These are phyloP conservation scores for Kokia cookei DNA, from an alignment of 441 rosid genomes.

Conservation along the genomic window DNA sequence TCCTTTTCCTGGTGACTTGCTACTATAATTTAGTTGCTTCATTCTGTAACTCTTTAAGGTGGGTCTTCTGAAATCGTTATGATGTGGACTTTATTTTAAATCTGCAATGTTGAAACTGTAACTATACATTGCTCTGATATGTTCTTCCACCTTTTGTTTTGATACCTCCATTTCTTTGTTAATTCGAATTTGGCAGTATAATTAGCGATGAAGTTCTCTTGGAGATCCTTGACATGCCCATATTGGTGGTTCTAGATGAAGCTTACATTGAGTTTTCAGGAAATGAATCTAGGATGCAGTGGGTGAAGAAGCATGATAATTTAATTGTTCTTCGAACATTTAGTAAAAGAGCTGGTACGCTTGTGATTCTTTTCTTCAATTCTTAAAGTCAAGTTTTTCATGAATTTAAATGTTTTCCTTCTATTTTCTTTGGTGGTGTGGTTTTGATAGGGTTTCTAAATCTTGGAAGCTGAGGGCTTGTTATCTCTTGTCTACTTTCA, in stretches of 20 bases:
- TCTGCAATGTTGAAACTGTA: neutral
- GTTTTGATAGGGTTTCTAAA: neutral
- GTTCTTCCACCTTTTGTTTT: neutral
- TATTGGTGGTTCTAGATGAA: constrained; percentile 91
- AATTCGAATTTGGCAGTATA: constrained; percentile 33
- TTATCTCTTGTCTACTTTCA: neutral
- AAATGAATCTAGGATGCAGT: constrained; percentile 72
- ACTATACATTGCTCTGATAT: neutral
- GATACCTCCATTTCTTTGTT: neutral
- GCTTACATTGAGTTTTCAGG: constrained; percentile 95
- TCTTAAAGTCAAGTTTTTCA: neutral
- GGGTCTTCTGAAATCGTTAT: neutral
- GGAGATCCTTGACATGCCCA: constrained; percentile 73
- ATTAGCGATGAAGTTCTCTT: constrained; percentile 77
- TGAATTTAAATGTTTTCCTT: neutral
- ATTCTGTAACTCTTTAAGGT: neutral
- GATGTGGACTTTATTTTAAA: neutral
- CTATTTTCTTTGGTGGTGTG: neutral
- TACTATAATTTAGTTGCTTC: neutral
- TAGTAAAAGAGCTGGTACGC: constrained; percentile 95
- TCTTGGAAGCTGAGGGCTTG: neutral
- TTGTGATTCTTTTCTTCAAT: neutral
- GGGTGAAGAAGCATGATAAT: constrained; percentile 93
- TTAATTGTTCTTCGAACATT: constrained; percentile 87
- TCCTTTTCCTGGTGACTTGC: neutral